Percentiles rank a stretch among this genome's conserved stretches.
Evolutionary conservation across 352 stramenopile genomes (phyloP).

Genomic region (Phytopythium helicoides): DNA sequence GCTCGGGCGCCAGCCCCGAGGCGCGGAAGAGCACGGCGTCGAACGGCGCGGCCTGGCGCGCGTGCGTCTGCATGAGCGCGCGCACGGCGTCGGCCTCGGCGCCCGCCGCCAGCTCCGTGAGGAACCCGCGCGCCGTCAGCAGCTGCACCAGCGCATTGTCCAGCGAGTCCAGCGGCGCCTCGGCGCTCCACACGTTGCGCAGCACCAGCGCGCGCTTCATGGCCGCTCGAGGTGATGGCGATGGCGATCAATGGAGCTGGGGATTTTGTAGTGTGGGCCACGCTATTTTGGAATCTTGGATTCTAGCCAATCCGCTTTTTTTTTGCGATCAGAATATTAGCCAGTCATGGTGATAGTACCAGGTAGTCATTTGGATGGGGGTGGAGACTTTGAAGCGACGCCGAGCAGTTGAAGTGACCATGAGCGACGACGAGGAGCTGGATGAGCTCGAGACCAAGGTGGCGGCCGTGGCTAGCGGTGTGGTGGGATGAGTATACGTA

Average conservation of each 20-base stretch:
- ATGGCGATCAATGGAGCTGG: neutral
- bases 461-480: neutral
- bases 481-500: neutral
- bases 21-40: constrained; percentile 69
- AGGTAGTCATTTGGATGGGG: too few species aligned
- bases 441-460: constrained; percentile 75
- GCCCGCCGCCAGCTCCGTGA: constrained; percentile 69
- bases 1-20: constrained; percentile 43
- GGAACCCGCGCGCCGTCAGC: constrained; percentile 63
- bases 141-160: constrained; percentile 77
- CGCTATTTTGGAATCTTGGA: too few species aligned
- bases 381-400: too few species aligned
- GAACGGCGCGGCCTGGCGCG: constrained; percentile 37
- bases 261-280: too few species aligned
- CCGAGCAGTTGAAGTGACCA: constrained; percentile 8
- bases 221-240: too few species aligned
- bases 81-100: constrained; percentile 51
- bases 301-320: too few species aligned
- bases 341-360: neutral
- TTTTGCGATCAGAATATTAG: too few species aligned
- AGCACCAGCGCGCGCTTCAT: constrained; percentile 84
- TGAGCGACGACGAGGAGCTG: constrained; percentile 71
- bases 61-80: constrained; percentile 55
- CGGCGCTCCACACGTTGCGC: constrained; percentile 67
- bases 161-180: constrained; percentile 68